Evolutionary conservation across 495 filamentous ascomycete species (phyloP).

Genomic region (Penicillium alfredii): DNA sequence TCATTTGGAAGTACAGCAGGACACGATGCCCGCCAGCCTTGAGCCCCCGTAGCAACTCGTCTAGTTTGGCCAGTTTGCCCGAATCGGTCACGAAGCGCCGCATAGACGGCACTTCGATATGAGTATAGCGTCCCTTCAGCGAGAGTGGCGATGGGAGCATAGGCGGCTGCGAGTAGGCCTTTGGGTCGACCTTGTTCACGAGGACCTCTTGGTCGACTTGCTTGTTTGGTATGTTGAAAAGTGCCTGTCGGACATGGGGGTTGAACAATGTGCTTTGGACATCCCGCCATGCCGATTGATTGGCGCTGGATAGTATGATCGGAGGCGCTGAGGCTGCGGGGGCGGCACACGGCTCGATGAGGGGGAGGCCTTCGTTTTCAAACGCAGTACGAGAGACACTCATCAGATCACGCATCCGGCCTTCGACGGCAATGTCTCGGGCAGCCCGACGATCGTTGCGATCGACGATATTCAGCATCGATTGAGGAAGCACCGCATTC

Average conservation of each 20-base stretch:
- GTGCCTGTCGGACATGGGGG: no score
- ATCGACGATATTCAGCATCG: constrained; percentile 72
- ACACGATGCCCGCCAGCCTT: constrained; percentile 93
- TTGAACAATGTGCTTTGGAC: no score
- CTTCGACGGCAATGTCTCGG: constrained; percentile 64
- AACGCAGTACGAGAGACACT: constrained; percentile 68
- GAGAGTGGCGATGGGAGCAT: constrained; percentile 73
- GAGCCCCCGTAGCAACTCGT: constrained; percentile 76
- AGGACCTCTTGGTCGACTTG: no score
- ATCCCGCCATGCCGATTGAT: constrained; percentile 59
- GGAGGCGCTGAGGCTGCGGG: constrained; percentile 81
- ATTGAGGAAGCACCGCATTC: constrained; percentile 58
- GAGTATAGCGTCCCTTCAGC: constrained; percentile 73
- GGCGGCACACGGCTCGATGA: constrained; percentile 73
- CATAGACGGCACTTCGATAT: constrained; percentile 96
- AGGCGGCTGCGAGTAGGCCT: constrained; percentile 52
- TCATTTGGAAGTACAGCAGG: constrained; percentile 99
- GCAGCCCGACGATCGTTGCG: constrained; percentile 61
- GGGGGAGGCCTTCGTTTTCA: constrained; percentile 59
- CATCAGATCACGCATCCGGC: constrained; percentile 67
- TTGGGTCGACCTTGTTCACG: constrained; percentile 59
- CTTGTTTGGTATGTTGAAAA: constrained; percentile 79
- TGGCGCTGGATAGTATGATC: constrained; percentile 69
- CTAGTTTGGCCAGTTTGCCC: constrained; percentile 89
- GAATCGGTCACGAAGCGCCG: constrained; percentile 96